Evolutionary conservation across 805 yeast genomes (phyloP).

Genomic region (Candida schatavii): DNA sequence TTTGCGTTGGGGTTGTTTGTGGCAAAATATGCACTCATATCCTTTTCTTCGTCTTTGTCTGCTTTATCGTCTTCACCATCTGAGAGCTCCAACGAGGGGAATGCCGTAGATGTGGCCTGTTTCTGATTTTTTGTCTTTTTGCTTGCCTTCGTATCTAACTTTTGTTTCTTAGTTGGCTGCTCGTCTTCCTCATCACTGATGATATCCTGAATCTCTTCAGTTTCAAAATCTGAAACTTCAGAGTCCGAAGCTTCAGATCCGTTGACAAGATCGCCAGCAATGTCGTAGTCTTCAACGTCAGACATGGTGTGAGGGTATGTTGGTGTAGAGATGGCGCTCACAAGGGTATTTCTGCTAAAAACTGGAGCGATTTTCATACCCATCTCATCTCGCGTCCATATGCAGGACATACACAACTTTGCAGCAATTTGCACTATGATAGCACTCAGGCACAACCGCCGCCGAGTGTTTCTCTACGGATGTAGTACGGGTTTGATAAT

Average conservation of each 20-base stretch:
- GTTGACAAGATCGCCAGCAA: conserved; percentile 54
- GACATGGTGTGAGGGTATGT: conserved; percentile 16
- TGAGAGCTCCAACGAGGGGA: conserved; percentile 53
- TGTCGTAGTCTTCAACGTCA: conserved; percentile 57
- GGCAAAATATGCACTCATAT: conserved; percentile 37
- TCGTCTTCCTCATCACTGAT: conserved; percentile 51
- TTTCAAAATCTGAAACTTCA: conserved; percentile 16
- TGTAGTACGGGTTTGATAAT: too few relatives aligned
- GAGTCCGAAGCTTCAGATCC: conserved; percentile 22
- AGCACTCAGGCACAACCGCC: too few relatives aligned
- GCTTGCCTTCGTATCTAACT: conserved; percentile 20
- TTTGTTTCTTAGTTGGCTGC: conserved; percentile 24
- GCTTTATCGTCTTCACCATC: conserved; percentile 44
- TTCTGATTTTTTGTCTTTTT: conserved; percentile 10
- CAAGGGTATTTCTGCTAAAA: too few relatives aligned
- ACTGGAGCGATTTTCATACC: background rate
- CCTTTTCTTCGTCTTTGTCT: conserved; percentile 25
- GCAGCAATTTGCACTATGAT: too few relatives aligned
- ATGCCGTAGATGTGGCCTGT: conserved; percentile 24
- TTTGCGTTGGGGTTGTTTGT: conserved; percentile 44
- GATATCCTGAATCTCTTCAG: conserved; percentile 49
- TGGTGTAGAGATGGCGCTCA: conserved; percentile 2
- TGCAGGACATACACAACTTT: too few relatives aligned
- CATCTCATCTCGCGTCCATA: conserved; percentile 4
- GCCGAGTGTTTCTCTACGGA: too few relatives aligned